These are phyloP conservation scores for Aspergillus sclerotialis DNA, from an alignment of 2,329 filamentous ascomycete species.

Conservation along the genomic window DNA sequence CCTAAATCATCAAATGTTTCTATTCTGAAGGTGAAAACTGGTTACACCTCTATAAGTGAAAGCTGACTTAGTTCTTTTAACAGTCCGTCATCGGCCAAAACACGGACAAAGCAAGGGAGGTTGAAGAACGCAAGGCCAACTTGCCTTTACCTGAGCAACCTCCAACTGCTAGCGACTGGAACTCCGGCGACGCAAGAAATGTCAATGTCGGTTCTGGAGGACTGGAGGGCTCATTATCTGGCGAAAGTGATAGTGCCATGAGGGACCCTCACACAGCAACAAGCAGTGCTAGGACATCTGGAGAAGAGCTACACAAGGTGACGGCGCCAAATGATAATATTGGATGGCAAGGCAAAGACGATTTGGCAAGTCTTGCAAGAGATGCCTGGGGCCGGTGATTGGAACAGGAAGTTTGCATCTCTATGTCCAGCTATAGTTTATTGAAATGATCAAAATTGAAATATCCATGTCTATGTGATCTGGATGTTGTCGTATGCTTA, in stretches of 20 bases:
- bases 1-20: constrained; percentile 40
- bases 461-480: not conserved
- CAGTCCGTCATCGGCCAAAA: constrained; percentile 36
- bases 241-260: constrained; percentile 40
- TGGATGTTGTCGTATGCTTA: no score
- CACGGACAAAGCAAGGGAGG: constrained; percentile 54
- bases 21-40: constrained; percentile 37
- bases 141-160: constrained; percentile 75
- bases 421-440: no score
- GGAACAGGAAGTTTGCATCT: not conserved
- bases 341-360: constrained; percentile 57
- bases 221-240: constrained; percentile 46
- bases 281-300: constrained; percentile 43
- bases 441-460: not conserved
- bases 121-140: constrained; percentile 62
- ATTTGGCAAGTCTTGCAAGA: constrained; percentile 49
- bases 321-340: constrained; percentile 41
- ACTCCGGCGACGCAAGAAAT: constrained; percentile 61
- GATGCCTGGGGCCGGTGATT: constrained; percentile 50
- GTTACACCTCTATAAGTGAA: not conserved
- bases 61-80: constrained; percentile 2
- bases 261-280: constrained; percentile 53
- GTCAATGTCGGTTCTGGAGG: constrained; percentile 65
- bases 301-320: constrained; percentile 49
- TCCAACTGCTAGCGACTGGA: constrained; percentile 68